Evolutionary conservation across 106 monocot species (phyloP).

Genomic region (Acorus gramineus): DNA sequence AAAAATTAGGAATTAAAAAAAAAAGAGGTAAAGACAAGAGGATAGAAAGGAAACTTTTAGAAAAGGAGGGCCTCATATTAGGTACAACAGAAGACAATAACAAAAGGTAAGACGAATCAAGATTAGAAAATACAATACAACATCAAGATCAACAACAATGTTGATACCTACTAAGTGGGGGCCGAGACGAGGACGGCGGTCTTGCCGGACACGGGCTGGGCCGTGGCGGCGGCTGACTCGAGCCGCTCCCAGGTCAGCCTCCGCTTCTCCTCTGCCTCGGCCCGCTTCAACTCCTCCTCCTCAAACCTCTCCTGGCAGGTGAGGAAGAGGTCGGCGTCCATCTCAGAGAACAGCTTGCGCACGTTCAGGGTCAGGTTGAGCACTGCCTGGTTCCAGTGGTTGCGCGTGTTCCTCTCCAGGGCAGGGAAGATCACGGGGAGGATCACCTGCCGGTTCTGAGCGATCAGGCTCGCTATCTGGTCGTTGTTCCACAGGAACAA

Average conservation of each 20-base stretch:
- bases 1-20: too few relatives aligned
- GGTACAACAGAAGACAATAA: too few relatives aligned
- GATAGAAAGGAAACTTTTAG: too few relatives aligned
- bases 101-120: too few relatives aligned
- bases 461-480: constrained; percentile 54
- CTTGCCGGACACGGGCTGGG: constrained; percentile 68
- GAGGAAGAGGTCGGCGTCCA: constrained; percentile 71
- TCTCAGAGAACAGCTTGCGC: constrained; percentile 68
- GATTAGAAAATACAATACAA: too few relatives aligned
- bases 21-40: too few relatives aligned
- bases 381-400: constrained; percentile 81
- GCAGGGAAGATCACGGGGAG: constrained; percentile 65
- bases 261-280: constrained; percentile 32
- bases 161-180: background rate
- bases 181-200: constrained; percentile 72
- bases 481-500: constrained; percentile 90
- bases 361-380: constrained; percentile 68
- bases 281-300: constrained; percentile 51
- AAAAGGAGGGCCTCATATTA: too few relatives aligned
- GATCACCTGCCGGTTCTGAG: constrained; percentile 63
- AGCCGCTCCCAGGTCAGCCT: constrained; percentile 53
- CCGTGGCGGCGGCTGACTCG: constrained; percentile 38
- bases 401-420: constrained; percentile 45
- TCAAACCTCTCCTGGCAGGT: constrained; percentile 41
- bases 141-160: too few relatives aligned